Evolutionary conservation across 805 yeast species (phyloP).

Genomic region (Candida ficus): DNA sequence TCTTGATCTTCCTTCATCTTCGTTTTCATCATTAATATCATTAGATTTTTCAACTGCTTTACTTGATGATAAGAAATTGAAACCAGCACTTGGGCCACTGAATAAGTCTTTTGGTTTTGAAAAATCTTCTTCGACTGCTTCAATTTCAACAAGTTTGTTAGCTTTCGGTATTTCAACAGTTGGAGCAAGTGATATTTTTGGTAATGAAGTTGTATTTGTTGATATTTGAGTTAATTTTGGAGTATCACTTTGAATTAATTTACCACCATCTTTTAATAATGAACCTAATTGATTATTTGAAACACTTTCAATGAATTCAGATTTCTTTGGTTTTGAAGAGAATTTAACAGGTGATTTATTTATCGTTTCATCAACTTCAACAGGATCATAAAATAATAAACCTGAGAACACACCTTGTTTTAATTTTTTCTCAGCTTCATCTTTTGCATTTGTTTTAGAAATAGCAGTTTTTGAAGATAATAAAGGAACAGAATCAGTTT

Average conservation of each 20-base stretch:
- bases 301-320: constrained; percentile 1
- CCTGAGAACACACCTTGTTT: constrained; percentile 25
- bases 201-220: neutral
- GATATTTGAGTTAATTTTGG: neutral
- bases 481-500: constrained; percentile 20
- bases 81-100: constrained; percentile 27
- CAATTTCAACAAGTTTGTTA: neutral
- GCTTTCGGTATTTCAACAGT: neutral
- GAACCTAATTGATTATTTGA: constrained; percentile 14
- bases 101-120: neutral
- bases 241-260: constrained; percentile 15
- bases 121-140: neutral
- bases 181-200: neutral
- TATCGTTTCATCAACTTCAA: constrained; percentile 14
- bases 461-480: constrained; percentile 14
- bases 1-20: constrained; percentile 1
- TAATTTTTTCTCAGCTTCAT: constrained; percentile 19
- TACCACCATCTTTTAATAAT: constrained; percentile 14
- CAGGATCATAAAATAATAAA: constrained; percentile 19
- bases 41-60: neutral
- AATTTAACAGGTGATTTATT: constrained; percentile 21
- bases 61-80: constrained; percentile 25
- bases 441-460: constrained; percentile 9
- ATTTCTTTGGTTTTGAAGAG: constrained; percentile 6
- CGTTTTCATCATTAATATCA: neutral